Base-by-base conservation (phyloP, 2,329 filamentous ascomycete genomes). In the Colletotrichum sp. region DNA sequence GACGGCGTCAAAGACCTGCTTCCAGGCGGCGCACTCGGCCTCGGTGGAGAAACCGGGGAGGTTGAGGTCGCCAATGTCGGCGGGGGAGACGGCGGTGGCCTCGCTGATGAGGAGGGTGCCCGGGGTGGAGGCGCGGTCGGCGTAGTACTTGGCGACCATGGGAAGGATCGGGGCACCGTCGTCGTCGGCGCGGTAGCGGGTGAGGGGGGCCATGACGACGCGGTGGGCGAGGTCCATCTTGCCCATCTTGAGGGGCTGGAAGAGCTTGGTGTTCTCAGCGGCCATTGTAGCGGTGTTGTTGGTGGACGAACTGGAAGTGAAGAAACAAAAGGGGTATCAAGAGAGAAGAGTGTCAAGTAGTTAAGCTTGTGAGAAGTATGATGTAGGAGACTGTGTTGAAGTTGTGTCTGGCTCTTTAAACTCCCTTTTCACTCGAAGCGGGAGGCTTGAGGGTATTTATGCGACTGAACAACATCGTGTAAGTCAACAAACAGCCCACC, bases 171-270 rank as follows among this genome's bases (percentile, higher is more conserved):
- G 80, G 3, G 80, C 79, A 12, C 83, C 80, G n/a, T 84, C 77
- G 71, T 89, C 83, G 70, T 86, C 85, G 67, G 85, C 85, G 68
- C 90, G 89, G 80, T 86, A 87, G 21, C 90, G 87, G n/a, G 90
- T 92, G 71, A 93, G 83, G 3, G 91, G 91, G 1, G 91, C 88
- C 85, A 93, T 88, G 55, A 86, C 87, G 49, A 93, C 79, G 5
- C 88, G 84, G 78, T 89, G 86, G 72, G 86, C 80, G 55, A 89
- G 80, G 52, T 82, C 75, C 18, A 82, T 69, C 18, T 82, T 82
- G 77, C 88, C 88, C 3, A 89, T 78, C 72, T 83, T 84, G 63
- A 89, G 76, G 4, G 87, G 86, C 44, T 83, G 80, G 80, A 89
- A 89, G 21, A 89, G 86, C 74, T 81, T 80, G 30, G 81, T 76